These are phyloP conservation scores for Ogataea corticis DNA, from an alignment of 805 yeast genomes.

Conservation along the genomic window DNA sequence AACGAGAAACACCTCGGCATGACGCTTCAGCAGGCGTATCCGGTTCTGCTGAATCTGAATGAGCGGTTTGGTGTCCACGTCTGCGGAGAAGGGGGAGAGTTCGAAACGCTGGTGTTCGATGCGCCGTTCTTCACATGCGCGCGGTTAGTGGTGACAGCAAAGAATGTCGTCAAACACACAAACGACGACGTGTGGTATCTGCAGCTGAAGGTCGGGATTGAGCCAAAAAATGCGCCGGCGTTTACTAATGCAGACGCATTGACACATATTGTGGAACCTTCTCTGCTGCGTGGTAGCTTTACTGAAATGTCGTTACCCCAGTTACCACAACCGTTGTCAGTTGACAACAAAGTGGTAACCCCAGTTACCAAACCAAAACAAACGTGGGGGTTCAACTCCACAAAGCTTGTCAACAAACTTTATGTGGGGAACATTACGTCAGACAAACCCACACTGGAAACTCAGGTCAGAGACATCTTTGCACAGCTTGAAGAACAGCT, in stretches of 20 bases:
- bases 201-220: constrained; percentile 52
- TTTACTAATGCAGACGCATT: neutral
- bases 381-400: neutral
- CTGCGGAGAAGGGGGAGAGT: constrained; percentile 99
- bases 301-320: constrained; percentile 1
- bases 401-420: constrained; percentile 27
- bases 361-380: neutral
- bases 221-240: constrained; percentile 21
- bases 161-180: constrained; percentile 45
- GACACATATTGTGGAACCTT: constrained; percentile 31
- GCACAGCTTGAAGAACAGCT: constrained; percentile 40
- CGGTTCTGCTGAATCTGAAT: constrained; percentile 59
- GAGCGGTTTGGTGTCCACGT: constrained; percentile 77
- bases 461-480: constrained; percentile 54
- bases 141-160: constrained; percentile 42
- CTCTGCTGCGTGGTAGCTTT: constrained; percentile 38
- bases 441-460: constrained; percentile 30
- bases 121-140: constrained; percentile 76
- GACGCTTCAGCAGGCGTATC: constrained; percentile 60
- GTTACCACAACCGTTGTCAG: neutral
- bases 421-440: constrained; percentile 48
- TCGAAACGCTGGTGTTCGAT: constrained; percentile 89
- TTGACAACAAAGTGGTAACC: neutral
- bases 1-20: constrained; percentile 65
- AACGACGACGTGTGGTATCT: constrained; percentile 73